These are phyloP conservation scores for Tetrahymena thermophila DNA, from an alignment of 73 alveolate genomes.

Conservation along the genomic window DNA sequence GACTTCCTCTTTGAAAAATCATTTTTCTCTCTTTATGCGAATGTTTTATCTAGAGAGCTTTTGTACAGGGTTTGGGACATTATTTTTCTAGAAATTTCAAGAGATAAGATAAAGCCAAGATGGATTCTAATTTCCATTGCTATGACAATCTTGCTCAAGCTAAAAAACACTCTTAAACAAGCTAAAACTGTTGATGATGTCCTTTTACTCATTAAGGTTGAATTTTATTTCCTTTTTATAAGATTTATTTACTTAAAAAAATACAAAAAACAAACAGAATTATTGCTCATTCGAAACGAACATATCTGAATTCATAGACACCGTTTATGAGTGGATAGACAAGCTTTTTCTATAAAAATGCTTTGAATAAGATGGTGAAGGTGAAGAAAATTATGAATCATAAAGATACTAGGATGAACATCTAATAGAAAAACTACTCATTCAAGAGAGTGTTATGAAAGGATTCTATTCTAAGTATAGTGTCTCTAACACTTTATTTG, in stretches of 20 bases:
- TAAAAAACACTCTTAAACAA: neutral
- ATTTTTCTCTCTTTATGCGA: neutral
- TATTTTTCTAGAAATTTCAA: neutral
- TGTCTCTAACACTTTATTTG: neutral
- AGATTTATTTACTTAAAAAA: neutral
- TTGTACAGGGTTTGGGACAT: neutral
- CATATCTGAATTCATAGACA: neutral
- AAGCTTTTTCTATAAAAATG: neutral
- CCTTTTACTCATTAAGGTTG: neutral
- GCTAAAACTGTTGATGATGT: neutral
- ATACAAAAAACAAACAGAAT: neutral
- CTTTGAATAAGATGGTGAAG: neutral
- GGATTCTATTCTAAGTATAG: neutral
- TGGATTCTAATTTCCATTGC: neutral
- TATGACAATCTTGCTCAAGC: neutral
- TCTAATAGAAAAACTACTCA: neutral
- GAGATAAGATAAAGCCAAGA: neutral
- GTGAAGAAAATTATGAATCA: neutral
- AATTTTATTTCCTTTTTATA: neutral
- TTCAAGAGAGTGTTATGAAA: neutral
- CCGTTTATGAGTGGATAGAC: neutral
- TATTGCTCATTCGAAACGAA: neutral
- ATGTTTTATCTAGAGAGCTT: neutral
- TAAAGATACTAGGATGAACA: neutral
- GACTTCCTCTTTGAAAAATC: neutral